Conservation (phyloP, 371 early-diverging fungal genomes). For the Saksenaea vasiformis region DNA sequence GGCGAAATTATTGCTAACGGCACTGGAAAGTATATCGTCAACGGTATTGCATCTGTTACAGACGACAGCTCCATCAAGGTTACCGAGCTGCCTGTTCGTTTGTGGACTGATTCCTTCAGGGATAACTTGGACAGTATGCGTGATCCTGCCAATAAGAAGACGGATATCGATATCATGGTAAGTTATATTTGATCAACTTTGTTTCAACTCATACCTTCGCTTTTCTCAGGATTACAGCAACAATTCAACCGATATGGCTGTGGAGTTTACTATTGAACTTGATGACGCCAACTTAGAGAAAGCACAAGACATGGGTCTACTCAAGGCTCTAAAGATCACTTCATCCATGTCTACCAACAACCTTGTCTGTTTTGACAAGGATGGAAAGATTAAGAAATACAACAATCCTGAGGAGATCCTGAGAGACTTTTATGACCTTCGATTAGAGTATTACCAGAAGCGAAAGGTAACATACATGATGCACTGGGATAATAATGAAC, state of each 20-base stretch:
- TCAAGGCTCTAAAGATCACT: conserved; percentile 84
- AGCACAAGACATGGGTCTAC: conserved; percentile 78
- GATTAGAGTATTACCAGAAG: conserved; percentile 86
- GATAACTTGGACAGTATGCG: conserved; percentile 75
- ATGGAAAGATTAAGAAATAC: conserved; percentile 92
- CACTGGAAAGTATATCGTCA: conserved; percentile 68
- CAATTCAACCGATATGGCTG: conserved; percentile 80
- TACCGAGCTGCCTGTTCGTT: conserved; percentile 94
- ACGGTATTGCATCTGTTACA: conserved; percentile 73
- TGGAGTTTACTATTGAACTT: conserved; percentile 86
- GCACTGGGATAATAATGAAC: neutral
- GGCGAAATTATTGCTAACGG: conserved; percentile 66
- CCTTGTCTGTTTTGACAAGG: conserved; percentile 97
- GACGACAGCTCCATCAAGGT: conserved; percentile 85
- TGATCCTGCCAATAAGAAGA: conserved; percentile 47
- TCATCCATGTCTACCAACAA: conserved; percentile 81
- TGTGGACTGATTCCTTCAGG: conserved; percentile 97
- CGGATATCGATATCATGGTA: conserved; percentile 25
- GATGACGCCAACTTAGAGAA: conserved; percentile 68
- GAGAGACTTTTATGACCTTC: conserved; percentile 90
- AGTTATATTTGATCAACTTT: neutral
- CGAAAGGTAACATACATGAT: conserved; percentile 76
- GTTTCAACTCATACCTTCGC: neutral
- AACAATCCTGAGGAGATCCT: conserved; percentile 82
- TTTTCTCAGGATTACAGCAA: conserved; percentile 68